phyloP scores from a whole-genome alignment of 352 stramenopile species.

The Phytophthora fragariae region DNA sequence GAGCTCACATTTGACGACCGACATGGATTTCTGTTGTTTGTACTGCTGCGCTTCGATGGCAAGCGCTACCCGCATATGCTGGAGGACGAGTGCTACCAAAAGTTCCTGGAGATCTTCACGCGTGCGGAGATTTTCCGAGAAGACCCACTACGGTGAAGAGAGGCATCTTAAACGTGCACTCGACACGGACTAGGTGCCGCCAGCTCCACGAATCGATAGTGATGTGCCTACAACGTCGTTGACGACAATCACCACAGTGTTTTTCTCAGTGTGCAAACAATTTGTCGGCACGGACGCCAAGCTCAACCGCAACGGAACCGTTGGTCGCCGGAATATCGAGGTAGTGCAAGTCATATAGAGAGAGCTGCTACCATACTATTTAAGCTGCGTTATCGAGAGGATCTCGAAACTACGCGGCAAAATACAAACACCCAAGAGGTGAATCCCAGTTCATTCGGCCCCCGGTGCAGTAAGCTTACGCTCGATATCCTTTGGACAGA shows the following conservation, averaged over 20 bases:
- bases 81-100: conserved; percentile 55
- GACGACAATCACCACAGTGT: neutral
- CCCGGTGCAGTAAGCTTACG: no score
- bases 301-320: no score
- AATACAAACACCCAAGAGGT: conserved; percentile 25
- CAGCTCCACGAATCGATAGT: no score
- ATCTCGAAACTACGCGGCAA: conserved; percentile 6
- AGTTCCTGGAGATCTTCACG: conserved; percentile 59
- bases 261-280: no score
- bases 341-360: conserved; percentile 11
- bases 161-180: neutral
- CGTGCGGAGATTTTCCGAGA: conserved; percentile 35
- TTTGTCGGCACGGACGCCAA: no score
- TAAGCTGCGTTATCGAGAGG: conserved; percentile 20
- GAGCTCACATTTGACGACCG: conserved; percentile 75
- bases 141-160: conserved; percentile 25
- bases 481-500: no score
- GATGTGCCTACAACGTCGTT: neutral
- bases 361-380: conserved; percentile 32
- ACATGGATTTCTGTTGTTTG: conserved; percentile 68
- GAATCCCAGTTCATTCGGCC: neutral
- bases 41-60: conserved; percentile 58
- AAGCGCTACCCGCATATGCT: conserved; percentile 44
- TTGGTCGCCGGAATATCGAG: neutral
- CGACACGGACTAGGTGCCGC: neutral